Percentiles rank a stretch among this genome's conserved stretches.
These are phyloP conservation scores for Helianthus annuus DNA, from an alignment of 129 eudicot genomes.

Conservation along the genomic window HanXRQr2.0-SUNRISE NC_035436.2:186105047-186105546, in stretches of 20 bases:
- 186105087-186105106: no score
- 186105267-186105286: constrained; percentile 8
- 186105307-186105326: constrained; percentile 16
- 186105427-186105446: not conserved
- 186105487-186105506: constrained; percentile 6
- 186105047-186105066: no score
- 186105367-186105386: not conserved
- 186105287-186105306: constrained; percentile 17
- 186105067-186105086: no score
- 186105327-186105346: constrained; percentile 1
- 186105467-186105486: not conserved
- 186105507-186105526: constrained; percentile 15
- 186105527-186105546: constrained; percentile 6
- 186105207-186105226: constrained; percentile 12
- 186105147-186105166: not conserved
- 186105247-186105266: constrained; percentile 24
- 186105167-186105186: not conserved
- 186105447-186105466: not conserved
- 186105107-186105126: no score
- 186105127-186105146: not conserved
- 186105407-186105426: not conserved
- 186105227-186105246: constrained; percentile 28
- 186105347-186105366: not conserved
- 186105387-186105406: not conserved
- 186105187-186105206: not conserved